Evolutionary conservation across 176 grass and related monocot genomes (phyloP), one percentile per base, ranked within the genome.

Genomic region (Juncus inflexus): DNA sequence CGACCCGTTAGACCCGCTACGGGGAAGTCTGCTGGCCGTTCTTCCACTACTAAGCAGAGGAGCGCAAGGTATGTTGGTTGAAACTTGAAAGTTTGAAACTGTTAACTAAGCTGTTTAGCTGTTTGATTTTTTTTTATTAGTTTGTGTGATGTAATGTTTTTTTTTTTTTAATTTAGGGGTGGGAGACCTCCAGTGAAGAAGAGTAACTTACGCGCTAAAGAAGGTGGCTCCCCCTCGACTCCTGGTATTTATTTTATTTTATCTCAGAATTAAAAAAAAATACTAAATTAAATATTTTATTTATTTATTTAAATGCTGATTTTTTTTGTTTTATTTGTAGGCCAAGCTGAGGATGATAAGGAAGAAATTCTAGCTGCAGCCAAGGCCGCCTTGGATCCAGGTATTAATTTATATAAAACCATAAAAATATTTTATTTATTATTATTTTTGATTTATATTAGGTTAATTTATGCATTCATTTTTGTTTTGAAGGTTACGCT

Each of bases 1-100:
- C 82, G 80, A 55, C 80, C 87, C 11, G 60, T 76, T 37, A 80
- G 76, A 37, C 67, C 81, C 81, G 64, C 62, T 81, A 77, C 83
- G 65, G 87, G 80, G 51, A 95, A 95, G 68, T 77, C 76, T 69
- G 91, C 90, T 73, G 68, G 14, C 40, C 87, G 75, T 85, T 42
- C 67, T 74, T 70, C 76, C 0, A 83, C 65, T 41, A 84, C 84
- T 65, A 87, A 90, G 82, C 91, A 95, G 79, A 82, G 81, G 77
- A 95, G 86, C 76, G 74, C 69, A 64, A 82, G 91, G 75, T 81
- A 66, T 77, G 84, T 77, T 47, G 91, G 90, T 76, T 86, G 87
- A 83, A 84, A 82, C 2, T 10, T 15, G 37, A 60, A 8, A 7
- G 61, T 43, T 72, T 81, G 65, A 69, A 64, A 81, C 15, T 40